Evolutionary conservation across 345 rosid genomes (phyloP).

Genomic region (Camelina neglecta): DNA sequence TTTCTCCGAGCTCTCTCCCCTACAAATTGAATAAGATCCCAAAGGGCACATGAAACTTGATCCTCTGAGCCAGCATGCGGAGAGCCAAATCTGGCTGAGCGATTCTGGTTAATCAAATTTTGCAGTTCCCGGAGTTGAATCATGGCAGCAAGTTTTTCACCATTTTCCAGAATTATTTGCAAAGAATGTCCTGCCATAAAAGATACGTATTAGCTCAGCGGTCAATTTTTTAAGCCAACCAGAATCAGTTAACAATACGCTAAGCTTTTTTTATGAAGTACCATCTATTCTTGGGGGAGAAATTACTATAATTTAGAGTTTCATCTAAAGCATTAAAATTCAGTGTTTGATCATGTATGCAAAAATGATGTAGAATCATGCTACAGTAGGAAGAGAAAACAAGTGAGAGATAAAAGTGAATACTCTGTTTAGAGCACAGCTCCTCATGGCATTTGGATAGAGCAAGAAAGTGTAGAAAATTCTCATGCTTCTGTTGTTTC

Average conservation of each 20-base stretch:
- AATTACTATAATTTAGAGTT: neutral
- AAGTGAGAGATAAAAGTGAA: conserved; percentile 31
- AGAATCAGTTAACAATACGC: conserved; percentile 6
- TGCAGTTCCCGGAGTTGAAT: conserved; percentile 87
- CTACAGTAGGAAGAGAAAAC: neutral
- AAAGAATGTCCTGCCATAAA: conserved; percentile 69
- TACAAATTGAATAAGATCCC: conserved; percentile 93
- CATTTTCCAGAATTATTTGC: conserved; percentile 83
- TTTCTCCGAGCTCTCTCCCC: conserved; percentile 87
- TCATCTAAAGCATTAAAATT: conserved; percentile 13
- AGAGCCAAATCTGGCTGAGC: conserved; percentile 53
- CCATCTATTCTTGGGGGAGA: conserved; percentile 7
- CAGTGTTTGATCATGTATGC: conserved; percentile 7
- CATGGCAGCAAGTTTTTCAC: conserved; percentile 94
- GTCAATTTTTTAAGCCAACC: conserved; percentile 22
- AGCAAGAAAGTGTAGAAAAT: conserved; percentile 93
- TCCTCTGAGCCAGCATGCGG: conserved; percentile 51
- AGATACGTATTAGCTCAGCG: conserved; percentile 23
- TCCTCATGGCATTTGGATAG: conserved; percentile 98
- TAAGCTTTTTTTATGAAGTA: neutral
- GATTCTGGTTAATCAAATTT: conserved; percentile 64
- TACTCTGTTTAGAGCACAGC: conserved; percentile 83
- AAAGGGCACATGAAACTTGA: conserved; percentile 73
- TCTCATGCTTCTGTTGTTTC: conserved; percentile 90
- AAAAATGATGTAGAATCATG: conserved; percentile 18